A percentile compares a stretch with the other conserved stretches of the same genome.
Evolutionary conservation across 2,329 filamentous ascomycete species (phyloP).

Genomic region (Aureobasidium lini): DNA sequence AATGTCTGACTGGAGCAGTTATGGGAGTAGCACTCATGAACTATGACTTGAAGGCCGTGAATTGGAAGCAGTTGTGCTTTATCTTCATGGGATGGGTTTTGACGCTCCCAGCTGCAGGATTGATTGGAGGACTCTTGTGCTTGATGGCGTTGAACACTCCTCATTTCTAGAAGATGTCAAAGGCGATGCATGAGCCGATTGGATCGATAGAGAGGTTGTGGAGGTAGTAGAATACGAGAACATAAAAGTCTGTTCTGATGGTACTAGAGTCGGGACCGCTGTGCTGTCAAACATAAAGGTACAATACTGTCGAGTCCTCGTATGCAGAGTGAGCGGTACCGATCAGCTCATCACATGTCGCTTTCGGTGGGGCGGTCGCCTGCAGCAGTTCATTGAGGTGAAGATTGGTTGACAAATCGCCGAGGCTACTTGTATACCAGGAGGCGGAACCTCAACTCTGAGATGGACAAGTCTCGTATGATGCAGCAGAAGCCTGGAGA

Average conservation of each 20-base stretch:
- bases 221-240: too few species aligned
- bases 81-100: constrained; percentile 56
- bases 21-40: constrained; percentile 57
- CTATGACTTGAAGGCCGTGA: constrained; percentile 51
- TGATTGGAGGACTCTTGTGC: constrained; percentile 54
- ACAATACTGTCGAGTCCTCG: too few species aligned
- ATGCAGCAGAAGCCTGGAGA: too few species aligned
- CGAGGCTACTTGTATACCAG: too few species aligned
- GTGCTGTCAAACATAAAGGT: too few species aligned
- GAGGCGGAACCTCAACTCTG: too few species aligned
- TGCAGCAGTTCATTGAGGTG: neutral
- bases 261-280: too few species aligned
- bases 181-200: neutral
- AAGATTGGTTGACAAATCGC: neutral
- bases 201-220: too few species aligned
- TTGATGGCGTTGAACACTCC: constrained; percentile 57
- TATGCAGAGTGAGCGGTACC: too few species aligned
- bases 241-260: too few species aligned
- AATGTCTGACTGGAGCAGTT: constrained; percentile 56
- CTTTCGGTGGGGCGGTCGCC: neutral
- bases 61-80: constrained; percentile 56
- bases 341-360: neutral
- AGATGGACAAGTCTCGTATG: too few species aligned
- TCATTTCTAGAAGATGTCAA: constrained; percentile 22
- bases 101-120: constrained; percentile 51